Base-by-base conservation (phyloP, 2,329 filamentous ascomycete genomes). In the Penicillium sp. region DNA sequence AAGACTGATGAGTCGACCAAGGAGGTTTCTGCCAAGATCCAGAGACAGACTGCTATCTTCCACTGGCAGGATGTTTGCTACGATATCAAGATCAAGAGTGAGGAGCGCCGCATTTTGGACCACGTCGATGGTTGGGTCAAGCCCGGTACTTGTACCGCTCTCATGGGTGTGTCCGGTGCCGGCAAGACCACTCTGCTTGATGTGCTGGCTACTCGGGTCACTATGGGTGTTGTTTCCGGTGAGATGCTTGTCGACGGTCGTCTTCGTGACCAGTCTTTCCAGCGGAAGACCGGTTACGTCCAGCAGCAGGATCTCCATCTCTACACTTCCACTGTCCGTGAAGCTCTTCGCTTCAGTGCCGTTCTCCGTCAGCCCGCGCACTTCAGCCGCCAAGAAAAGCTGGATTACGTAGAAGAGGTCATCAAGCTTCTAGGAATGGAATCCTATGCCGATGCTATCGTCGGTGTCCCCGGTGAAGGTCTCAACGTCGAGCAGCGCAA, bases 101-200 rank as follows among this genome's bases (percentile, higher is more conserved):
- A 92, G 61, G 73, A 78, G 1, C 81, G 89, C 13, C 82, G 86
- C 38, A 87, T 96, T 61, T 75, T 96, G 51, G 85, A 95, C 61
- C 77, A 93, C 54, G 88, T 95, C 10, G 87, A 95, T 64, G 91
- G 91, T 31, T 96, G 89, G 88, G 89, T 96, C 52, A 93, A 95
- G 71, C 91, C 91, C 3, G 91, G 91, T 52, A 95, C 89, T 13
- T 70, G 95, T 46, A 95, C 90, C 10, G 90, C 89, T 33, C 77
- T 95, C 3, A 95, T 95, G 90, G 79, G 89, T 73, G 88, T 91
- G 6, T 90, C 87, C 28, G 90, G 91, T 58, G 91, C 91, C n/a
- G 91, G 91, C 50, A 96, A 96, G 71, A 96, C 91, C 0, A 95
- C 91, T 1, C 80, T 96, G 25, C 75, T 96, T 28, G 88, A 95